Evolutionary conservation across 1,284 basidiomycete species (phyloP), one percentile per base, ranked within the genome.

Genomic region (Leccinum pachyderme): DNA sequence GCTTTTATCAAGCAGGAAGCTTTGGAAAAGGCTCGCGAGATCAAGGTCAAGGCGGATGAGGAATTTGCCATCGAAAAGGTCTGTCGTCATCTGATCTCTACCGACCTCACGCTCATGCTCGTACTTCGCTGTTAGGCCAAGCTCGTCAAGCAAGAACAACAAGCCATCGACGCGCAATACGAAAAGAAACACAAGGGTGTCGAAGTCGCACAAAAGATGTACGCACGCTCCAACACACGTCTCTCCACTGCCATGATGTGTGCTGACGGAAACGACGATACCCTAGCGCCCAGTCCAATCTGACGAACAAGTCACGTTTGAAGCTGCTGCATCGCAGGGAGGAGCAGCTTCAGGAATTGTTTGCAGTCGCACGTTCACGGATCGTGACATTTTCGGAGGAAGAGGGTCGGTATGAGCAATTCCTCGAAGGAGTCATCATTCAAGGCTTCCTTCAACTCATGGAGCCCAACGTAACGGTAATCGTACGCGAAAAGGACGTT

Each of bases 11-110:
- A 91, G 74, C 95, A 97, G 73, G 95, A 98, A 74, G 95, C 95
- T 3, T 75, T 91, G 62, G 95, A 98, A 77, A 98, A 98, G 75
- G 94, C 93, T 1, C 81, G 95, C n/a, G 95, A 98, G 77, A 93
- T 98, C 63, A 89, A 83, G 63, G 92, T 97, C 59, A 98, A 98
- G 73, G 95, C 95, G 0, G 94, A 98, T 61, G 94, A 97, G 74
- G 95, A 98, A 75, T 98, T 97, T 71, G 89, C 94, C 22, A 97
- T 97, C 62, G 95, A 98, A 74, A 98, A 98, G 83, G 94, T 92
- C 41, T 29, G 66, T 33, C 33, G 2, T 27, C 33, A 13, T 24
- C 18, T 22, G n/a, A 35, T n/a, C 22, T 5, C 37, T 46, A 15
- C 47, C 47, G 8, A 5, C 7, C 11, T 32, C 8, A 27, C 48